Percentiles rank a stretch among this genome's conserved stretches.
Conservation (phyloP, 2,329 filamentous ascomycete genomes). For the Trichoderma polysporum region DNA sequence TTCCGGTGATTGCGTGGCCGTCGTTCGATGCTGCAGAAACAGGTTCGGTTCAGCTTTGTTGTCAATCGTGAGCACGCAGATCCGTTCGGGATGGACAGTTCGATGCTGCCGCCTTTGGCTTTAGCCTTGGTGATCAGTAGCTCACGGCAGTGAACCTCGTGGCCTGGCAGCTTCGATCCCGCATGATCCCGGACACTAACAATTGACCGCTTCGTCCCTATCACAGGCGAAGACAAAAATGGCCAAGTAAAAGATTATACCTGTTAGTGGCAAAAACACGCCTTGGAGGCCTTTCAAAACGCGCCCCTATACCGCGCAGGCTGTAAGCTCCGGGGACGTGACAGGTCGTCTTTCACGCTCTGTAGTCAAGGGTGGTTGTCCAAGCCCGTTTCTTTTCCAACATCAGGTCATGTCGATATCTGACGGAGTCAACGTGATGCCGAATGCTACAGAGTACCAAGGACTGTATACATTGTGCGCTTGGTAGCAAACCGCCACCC, state of each 20-base stretch:
- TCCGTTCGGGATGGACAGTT: neutral
- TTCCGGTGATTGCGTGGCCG: constrained; percentile 10
- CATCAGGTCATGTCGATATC: neutral
- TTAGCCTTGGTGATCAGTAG: neutral
- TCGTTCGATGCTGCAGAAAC: constrained; percentile 15
- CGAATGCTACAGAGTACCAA: neutral
- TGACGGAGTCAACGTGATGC: neutral
- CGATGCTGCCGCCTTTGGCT: neutral
- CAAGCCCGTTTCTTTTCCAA: neutral
- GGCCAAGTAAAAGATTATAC: neutral
- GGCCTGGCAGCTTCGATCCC: neutral
- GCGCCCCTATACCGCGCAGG: constrained; percentile 14
- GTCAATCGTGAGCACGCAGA: neutral
- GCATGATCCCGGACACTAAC: neutral
- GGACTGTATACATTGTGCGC: neutral
- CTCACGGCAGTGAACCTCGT: neutral
- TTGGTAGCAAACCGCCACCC: neutral
- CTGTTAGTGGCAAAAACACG: neutral
- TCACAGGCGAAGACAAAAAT: neutral
- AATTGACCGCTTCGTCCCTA: constrained; percentile 1
- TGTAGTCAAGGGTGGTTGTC: neutral
- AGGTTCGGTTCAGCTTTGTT: constrained; percentile 2
- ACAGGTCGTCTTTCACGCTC: constrained; percentile 13
- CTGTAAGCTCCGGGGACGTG: neutral
- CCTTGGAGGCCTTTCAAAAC: neutral